Conservation (phyloP, 129 eudicot genomes). For the Artemisia tridentata region DNA sequence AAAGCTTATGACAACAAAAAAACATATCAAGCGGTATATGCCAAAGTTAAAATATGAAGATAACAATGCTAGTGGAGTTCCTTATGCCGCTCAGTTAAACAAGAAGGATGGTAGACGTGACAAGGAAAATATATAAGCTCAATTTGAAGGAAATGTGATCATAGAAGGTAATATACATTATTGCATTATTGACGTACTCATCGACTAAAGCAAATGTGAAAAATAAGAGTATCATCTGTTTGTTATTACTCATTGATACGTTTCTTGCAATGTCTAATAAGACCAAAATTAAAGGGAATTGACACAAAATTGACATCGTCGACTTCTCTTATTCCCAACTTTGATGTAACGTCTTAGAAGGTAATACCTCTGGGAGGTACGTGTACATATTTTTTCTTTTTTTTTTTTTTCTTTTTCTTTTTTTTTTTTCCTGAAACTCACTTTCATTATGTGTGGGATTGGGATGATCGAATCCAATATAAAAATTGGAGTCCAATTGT, state of each 20-base stretch:
- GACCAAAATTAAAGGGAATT: constrained; percentile 79
- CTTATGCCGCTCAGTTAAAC: too few species aligned
- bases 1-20: too few species aligned
- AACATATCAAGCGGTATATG: too few species aligned
- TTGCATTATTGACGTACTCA: background rate
- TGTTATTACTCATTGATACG: background rate
- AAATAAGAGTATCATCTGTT: background rate
- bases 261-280: constrained; percentile 30
- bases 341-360: constrained; percentile 79
- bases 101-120: constrained; percentile 34
- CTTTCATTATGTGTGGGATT: background rate
- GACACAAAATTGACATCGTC: constrained; percentile 35
- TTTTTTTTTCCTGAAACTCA: background rate
- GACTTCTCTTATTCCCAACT: constrained; percentile 56
- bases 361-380: constrained; percentile 84
- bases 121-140: constrained; percentile 39
- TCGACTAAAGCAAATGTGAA: background rate
- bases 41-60: too few species aligned
- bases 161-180: constrained; percentile 44
- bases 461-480: too few species aligned
- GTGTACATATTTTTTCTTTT: background rate
- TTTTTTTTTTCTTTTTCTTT: rapidly evolving
- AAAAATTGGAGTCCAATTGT: too few species aligned
- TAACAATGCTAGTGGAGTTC: too few species aligned
- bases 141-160: constrained; percentile 46